Conservation (phyloP, 331 rosid genomes). For the Quercus lobata region DNA sequence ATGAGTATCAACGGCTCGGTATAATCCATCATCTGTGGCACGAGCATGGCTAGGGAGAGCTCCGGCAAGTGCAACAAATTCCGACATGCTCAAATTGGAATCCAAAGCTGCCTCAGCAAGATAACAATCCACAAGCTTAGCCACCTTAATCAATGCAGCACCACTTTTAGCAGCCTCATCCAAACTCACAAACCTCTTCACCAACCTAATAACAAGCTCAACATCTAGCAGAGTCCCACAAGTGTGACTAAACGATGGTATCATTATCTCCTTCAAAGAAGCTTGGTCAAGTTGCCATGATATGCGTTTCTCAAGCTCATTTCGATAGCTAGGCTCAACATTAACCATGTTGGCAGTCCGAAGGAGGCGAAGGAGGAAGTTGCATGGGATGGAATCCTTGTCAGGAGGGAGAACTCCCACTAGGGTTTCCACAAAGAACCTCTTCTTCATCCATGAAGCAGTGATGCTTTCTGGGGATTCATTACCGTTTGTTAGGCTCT, state of each 20-base stretch:
- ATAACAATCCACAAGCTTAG: conserved; percentile 69
- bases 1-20: conserved; percentile 89
- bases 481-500: conserved; percentile 24
- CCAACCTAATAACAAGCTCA: conserved; percentile 60
- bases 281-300: conserved; percentile 91
- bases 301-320: conserved; percentile 68
- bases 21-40: conserved; percentile 73
- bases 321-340: conserved; percentile 49
- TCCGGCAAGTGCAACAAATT: conserved; percentile 59
- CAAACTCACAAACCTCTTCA: conserved; percentile 56
- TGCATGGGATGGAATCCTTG: conserved; percentile 79
- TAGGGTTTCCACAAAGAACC: conserved; percentile 86
- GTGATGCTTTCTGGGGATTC: conserved; percentile 65
- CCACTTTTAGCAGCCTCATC: conserved; percentile 57
- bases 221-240: conserved; percentile 79
- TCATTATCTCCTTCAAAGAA: conserved; percentile 71
- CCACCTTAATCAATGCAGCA: conserved; percentile 65
- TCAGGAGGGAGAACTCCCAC: conserved; percentile 86
- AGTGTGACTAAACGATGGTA: conserved; percentile 88
- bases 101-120: conserved; percentile 84
- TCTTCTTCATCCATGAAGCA: conserved; percentile 70
- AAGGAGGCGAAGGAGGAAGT: conserved; percentile 78
- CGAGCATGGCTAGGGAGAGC: conserved; percentile 75
- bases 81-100: conserved; percentile 52
- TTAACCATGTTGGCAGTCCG: conserved; percentile 80